Evolutionary conservation across 2,329 filamentous ascomycete species (phyloP), one percentile per base, ranked within the genome.

Genomic region (Amesomyces nigricolor): DNA sequence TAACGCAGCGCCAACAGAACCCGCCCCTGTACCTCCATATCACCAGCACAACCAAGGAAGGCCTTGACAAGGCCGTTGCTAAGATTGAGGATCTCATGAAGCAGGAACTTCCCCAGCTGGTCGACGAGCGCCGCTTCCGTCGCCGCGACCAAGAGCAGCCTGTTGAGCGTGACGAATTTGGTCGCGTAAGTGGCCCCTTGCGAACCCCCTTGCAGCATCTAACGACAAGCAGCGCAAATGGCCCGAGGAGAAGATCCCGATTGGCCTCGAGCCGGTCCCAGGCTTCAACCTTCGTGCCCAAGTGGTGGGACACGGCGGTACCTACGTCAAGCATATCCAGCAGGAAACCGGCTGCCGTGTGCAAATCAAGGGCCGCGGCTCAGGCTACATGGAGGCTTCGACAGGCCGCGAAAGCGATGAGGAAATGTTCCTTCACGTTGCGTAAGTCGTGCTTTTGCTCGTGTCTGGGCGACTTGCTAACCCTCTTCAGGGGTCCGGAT

Each of bases 261-360:
- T 99, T 64, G 84, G 85, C 60, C 83, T 99, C 55, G 94, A 97
- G 64, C 89, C 92, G 0, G 83, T 97, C 51, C 89, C 86, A 22
- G 94, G 94, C 17, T 99, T 99, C 75, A 99, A 99, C 68, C 78
- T 99, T 47, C 88, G 94, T 61, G 94, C 94, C 51, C 91, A 97
- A 69, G 92, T 99, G 46, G 94, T 99, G 53, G 94, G 94, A 48
- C 88, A 92, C 64, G 91, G 91, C 32, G 94, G 94, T 58, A 88
- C 89, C 43, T 96, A 97, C 68, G 94, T 99, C 58, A 99, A 99
- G 73, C 92, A 96, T 68, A 97, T 99, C 62, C 94, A 97, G 72
- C 86, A 91, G 68, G 91, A 96, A 72, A 97, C 94, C 13, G 82
- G 89, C 59, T 97, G 94, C 70, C 89, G 92, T 64, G 94, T 99